Evolutionary conservation across 2,329 filamentous ascomycete genomes (phyloP).

Genomic region (Stromatinia cepivora): DNA sequence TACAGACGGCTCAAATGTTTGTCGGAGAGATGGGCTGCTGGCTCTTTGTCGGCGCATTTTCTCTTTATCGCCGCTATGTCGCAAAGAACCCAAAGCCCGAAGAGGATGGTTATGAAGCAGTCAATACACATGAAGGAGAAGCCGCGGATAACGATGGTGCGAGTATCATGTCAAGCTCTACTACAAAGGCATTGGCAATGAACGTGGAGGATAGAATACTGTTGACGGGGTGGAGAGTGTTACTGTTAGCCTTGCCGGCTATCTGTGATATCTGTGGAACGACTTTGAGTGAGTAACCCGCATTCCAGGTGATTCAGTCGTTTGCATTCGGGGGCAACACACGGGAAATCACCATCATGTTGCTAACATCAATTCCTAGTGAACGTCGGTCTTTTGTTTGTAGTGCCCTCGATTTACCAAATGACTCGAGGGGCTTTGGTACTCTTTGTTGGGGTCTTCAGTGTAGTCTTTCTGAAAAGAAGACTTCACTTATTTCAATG

Average conservation of each 20-base stretch:
- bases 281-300: slow-evolving; percentile 50
- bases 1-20: slow-evolving; percentile 98
- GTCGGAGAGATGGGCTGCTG: slow-evolving; percentile 94
- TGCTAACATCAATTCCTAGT: slow-evolving; percentile 56
- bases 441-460: slow-evolving; percentile 93
- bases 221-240: slow-evolving; percentile 69
- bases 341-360: background rate
- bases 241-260: slow-evolving; percentile 79
- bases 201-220: slow-evolving; percentile 55
- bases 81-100: slow-evolving; percentile 47
- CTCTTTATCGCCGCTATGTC: slow-evolving; percentile 61
- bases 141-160: slow-evolving; percentile 42
- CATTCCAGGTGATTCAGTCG: background rate
- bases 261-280: slow-evolving; percentile 94
- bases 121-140: slow-evolving; percentile 50
- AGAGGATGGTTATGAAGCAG: slow-evolving; percentile 64
- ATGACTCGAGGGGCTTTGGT: slow-evolving; percentile 97
- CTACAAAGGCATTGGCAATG: slow-evolving; percentile 53
- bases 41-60: slow-evolving; percentile 76
- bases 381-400: slow-evolving; percentile 92
- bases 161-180: slow-evolving; percentile 47
- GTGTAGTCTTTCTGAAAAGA: slow-evolving; percentile 82
- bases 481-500: slow-evolving; percentile 87
- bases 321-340: background rate
- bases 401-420: slow-evolving; percentile 95